Base-by-base conservation (phyloP, 345 rosid genomes). In the Microcos paniculata region DNA sequence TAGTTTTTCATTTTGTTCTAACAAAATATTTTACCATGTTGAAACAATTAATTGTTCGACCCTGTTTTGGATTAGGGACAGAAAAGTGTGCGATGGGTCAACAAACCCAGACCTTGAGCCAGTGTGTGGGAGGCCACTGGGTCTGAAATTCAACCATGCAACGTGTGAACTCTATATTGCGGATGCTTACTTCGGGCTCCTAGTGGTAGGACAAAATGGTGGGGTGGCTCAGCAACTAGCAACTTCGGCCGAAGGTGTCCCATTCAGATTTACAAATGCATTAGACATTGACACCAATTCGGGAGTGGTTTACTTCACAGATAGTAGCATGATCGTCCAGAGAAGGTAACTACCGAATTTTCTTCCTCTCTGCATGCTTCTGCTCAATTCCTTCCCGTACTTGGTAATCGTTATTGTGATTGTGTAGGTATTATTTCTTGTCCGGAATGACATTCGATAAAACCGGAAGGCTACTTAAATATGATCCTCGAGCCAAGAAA, bases 111-210 rank as follows among this genome's bases (percentile, higher is more conserved):
- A 33, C 16, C 18, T 48, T 55, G 93, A 87, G 33, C 82, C 82
- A 5, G 26, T 28, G 0, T 87, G 93, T 33, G 93, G 91, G 43
- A 86, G 93, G 76, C 87, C 91, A 6, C 31, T 89, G 26, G 93
- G 91, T 30, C 76, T 89, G 2, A 83, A 82, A 67, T 86, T 89
- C 70, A 77, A 78, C 78, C 21, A 51, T 0, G 21, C 6, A 53
- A 87, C 87, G 0, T 86, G 93, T 11, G 85, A 87, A n/a, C 86
- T 89, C 26, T 89, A 83, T 68, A 76, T 89, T 1, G 93, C 91
- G 8, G 93, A 89, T 35, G 93, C 93, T 9, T 89, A 87, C 68
- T 82, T 70, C 15, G 93, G 93, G 18, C 79, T 89, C 1, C 57
- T 87, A 9, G 74, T 48, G 31, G 90, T 86, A 1, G 87, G 88